A percentile compares a stretch with the other conserved stretches of the same genome.
Conservation (phyloP, 1,284 basidiomycete species). For the Boletus semigastroideus region DNA sequence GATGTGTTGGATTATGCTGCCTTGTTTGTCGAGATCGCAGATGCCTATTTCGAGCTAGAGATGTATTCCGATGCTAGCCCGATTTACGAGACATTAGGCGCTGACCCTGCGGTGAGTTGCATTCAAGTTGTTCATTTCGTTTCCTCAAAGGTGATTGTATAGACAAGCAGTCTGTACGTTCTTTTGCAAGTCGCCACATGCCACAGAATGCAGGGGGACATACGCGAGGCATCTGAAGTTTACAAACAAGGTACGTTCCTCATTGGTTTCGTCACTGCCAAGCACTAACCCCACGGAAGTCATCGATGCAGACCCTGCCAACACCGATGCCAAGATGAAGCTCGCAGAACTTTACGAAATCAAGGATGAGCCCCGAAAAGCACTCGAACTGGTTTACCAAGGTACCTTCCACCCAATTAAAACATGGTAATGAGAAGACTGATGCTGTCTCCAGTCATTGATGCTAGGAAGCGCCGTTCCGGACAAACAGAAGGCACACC, state of each 20-base stretch:
- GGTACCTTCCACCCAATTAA: constrained; percentile 42
- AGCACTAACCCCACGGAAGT: constrained; percentile 45
- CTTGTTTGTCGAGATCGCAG: constrained; percentile 81
- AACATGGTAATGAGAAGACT: not conserved
- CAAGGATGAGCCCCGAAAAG: constrained; percentile 75
- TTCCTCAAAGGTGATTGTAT: not conserved
- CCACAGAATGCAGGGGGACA: constrained; percentile 61
- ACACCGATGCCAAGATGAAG: constrained; percentile 83
- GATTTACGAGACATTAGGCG: constrained; percentile 21
- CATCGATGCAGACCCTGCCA: constrained; percentile 66
- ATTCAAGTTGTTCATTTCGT: not conserved
- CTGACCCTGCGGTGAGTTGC: constrained; percentile 20
- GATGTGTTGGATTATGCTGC: constrained; percentile 76
- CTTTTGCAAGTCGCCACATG: constrained; percentile 27
- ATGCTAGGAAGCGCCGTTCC: constrained; percentile 44
- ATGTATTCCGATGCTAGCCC: constrained; percentile 17
- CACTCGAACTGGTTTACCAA: constrained; percentile 84
- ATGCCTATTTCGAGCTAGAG: constrained; percentile 60
- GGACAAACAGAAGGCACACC: constrained; percentile 25
- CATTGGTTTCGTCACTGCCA: not conserved
- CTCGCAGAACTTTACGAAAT: constrained; percentile 90
- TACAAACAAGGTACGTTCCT: constrained; percentile 70
- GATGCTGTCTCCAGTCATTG: constrained; percentile 13
- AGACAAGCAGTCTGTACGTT: constrained; percentile 24
- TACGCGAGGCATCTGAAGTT: constrained; percentile 76